Conservation (phyloP, 2,329 filamentous ascomycete genomes). For the Penicillium carneum region DNA sequence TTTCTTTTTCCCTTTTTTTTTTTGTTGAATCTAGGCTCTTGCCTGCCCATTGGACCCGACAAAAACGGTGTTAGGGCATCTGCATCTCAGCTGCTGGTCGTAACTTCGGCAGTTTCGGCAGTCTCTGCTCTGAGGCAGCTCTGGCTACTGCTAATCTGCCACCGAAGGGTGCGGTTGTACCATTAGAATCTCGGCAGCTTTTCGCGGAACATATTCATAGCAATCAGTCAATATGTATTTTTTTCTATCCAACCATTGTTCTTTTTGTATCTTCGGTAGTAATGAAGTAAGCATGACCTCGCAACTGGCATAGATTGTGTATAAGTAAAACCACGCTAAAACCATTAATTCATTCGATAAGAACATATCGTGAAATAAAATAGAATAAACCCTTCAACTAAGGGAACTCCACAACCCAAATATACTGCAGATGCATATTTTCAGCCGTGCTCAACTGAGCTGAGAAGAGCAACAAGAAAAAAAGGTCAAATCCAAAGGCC, state of each 20-base stretch:
- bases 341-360: conserved; percentile 2
- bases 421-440: not conserved
- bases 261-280: conserved; percentile 1
- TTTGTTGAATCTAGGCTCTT: conserved; percentile 15
- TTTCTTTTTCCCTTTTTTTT: conserved; percentile 2
- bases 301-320: not conserved
- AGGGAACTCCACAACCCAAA: too few species aligned
- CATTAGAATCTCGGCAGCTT: conserved; percentile 23
- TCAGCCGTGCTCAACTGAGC: not conserved
- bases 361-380: not conserved
- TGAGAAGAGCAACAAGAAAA: not conserved
- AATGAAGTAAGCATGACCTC: not conserved
- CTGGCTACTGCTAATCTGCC: conserved; percentile 19
- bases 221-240: conserved; percentile 25
- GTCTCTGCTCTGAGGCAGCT: conserved; percentile 4
- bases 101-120: conserved; percentile 25
- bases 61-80: conserved; percentile 21
- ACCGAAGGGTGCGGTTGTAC: conserved; percentile 24
- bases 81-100: conserved; percentile 26
- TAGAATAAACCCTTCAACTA: too few species aligned
- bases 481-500: not conserved
- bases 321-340: not conserved
- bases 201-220: conserved; percentile 32
- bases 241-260: not conserved
- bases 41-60: conserved; percentile 9